Evolutionary conservation across 768 basidiomycete genomes (phyloP), one percentile per base, ranked within the genome.

Genomic region (Galerina marginata): DNA sequence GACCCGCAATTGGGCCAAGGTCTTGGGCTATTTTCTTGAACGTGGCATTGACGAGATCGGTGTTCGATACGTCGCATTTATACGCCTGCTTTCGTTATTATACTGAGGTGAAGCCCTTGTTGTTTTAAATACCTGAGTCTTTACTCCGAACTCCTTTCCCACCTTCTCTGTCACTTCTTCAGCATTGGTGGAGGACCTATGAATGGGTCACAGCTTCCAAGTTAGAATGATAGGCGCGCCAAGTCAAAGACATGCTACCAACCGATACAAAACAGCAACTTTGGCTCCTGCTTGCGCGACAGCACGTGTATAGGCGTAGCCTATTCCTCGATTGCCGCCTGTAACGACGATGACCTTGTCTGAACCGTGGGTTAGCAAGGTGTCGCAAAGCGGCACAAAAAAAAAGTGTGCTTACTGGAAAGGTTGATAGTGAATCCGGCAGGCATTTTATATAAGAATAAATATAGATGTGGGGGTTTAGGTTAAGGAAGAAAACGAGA

Each of bases 221-320:
- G 29, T 53, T 47, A 59, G 44, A 33, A 11, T 23, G 3, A 40
- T 29, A n/a, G 26, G 12, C 25, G n/a, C 16, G 15, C 12, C n/a
- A 2, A 11, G 25, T n/a, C 15, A 44, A 43, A 33, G 14, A n/a
- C 6, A 6, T 15, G 23, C 66, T 20, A 48, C 56, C 15, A 2
- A 80, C 85, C 79, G 79, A 74, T 87, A 88, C 50, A 89, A 84
- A 9, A 90, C 82, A 26, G 86, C 87, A 3, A 90, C 84, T 51
- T 81, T 81, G 0, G 80, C 81, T 26, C 85, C 85, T 0, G 87
- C 82, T 45, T 77, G 66, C 16, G 86, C 86, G 38, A 86, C 75
- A 1, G 86, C 85, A 39, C 75, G 72, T 25, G 82, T 81, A 55
- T 80, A 83, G 1, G 83, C 86, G 33, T 72, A 76, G 1, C 89